These are phyloP conservation scores for Glycine latifolia DNA, from an alignment of 306 rosid genomes.

Conservation along the genomic window DNA sequence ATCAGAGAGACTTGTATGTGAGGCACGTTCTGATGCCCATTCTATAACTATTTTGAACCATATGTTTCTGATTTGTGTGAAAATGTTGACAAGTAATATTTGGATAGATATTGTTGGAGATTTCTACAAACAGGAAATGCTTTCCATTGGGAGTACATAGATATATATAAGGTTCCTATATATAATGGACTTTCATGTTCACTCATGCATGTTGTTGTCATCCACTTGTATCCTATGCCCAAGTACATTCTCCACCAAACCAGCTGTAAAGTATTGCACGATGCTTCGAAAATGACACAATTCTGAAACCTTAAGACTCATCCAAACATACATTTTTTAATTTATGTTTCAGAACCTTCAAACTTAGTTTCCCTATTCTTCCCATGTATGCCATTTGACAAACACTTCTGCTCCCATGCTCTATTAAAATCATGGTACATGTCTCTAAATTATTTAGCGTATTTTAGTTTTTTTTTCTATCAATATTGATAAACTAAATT, in stretches of 20 bases:
- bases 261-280: constrained; percentile 49
- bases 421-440: not conserved
- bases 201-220: constrained; percentile 46
- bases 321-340: constrained; percentile 18
- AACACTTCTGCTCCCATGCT: constrained; percentile 11
- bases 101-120: constrained; percentile 46
- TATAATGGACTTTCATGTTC: constrained; percentile 40
- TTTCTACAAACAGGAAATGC: constrained; percentile 48
- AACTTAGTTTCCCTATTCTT: constrained; percentile 40
- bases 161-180: constrained; percentile 40
- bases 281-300: constrained; percentile 50
- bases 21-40: not conserved
- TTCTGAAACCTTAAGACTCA: constrained; percentile 46
- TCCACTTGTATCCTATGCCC: constrained; percentile 45
- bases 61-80: constrained; percentile 27
- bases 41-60: constrained; percentile 23
- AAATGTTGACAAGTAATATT: constrained; percentile 42
- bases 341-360: constrained; percentile 41
- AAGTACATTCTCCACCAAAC: constrained; percentile 48
- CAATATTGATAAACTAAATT: not conserved
- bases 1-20: constrained; percentile 6
- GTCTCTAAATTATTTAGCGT: constrained; percentile 1
- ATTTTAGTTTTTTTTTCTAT: not conserved
- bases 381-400: constrained; percentile 12
- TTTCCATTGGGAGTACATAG: constrained; percentile 42